Evolutionary conservation across 345 rosid species (phyloP), one percentile per base, ranked within the genome.

Genomic region (Turnera subulata): DNA sequence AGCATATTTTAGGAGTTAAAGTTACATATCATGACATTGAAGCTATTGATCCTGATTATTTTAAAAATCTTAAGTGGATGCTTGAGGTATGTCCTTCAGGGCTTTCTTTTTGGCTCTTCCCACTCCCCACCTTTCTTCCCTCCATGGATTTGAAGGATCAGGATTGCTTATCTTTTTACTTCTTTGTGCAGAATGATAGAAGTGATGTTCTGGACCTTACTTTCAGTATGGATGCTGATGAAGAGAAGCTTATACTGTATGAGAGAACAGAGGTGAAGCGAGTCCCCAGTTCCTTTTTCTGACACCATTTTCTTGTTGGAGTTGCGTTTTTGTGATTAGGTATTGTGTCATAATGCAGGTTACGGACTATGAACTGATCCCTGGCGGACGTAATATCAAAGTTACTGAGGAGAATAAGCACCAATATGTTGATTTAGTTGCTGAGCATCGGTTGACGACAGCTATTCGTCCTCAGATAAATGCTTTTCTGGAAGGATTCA

Each of bases 401-500:
- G 98, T 92, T 46, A 86, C 95, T 0, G 98, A 92, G 80, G 98
- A 89, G 71, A 92, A 84, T 63, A 92, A 92, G 80, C 95, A 89
- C 72, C 83, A 81, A 43, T 92, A 84, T 78, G 96, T 89, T 48
- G 96, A 92, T 78, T 70, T 92, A 59, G 84, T 89, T 25, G 89
- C 84, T 9, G 88, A 89, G 72, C 96, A 92, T 79, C 91, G 91
- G 58, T 68, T 92, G 79, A 92, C 98, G 0, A 92, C 96, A 21
- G 95, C 98, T 63, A 92, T 92, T 68, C 96, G 95, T 55, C 97
- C 98, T 69, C 98, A 89, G 71, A 92, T 92, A 53, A 89, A 78
- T 73, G 95, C 98, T 43, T 92, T 89, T 61, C 39, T 89, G 67
- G 97, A 89, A 55, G 98, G 98, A 53, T 89, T 92, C 74, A 78